Base-by-base conservation (phyloP, 1,284 basidiomycete genomes). In the Meripilus lineatus region DNA sequence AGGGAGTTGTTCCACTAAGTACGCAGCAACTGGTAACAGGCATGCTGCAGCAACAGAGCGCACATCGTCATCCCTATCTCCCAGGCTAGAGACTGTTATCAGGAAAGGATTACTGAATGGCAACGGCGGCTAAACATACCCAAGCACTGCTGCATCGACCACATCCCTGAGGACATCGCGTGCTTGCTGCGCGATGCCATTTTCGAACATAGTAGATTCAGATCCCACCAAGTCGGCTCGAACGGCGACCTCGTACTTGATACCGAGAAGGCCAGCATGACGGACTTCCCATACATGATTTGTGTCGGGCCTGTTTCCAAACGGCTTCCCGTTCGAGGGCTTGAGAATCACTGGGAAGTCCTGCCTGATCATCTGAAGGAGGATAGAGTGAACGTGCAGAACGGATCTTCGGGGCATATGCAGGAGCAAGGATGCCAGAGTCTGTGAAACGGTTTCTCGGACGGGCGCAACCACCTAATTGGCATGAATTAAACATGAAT, bases 181-280 rank as follows among this genome's bases (percentile, higher is more conserved):
- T 14, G 78, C 80, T 22, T 56, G 59, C 23, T 61, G 56, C 14
- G 46, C 46, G 26, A 57, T 54, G 1, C 32, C 44, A 39, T 55
- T 45, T 0, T 41, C 45, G 3, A 38, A 34, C 14, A 53, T 50
- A 5, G 50, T 35, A 1, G 50, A 51, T 8, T 50, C 53, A 7
- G 57, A 52, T 41, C 81, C 77, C 49, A 98, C 82, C 24, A 96
- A 66, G 60, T 96, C 93, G 42, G 74, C 79, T 54, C 93, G 73
- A 20, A 98, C 93, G 10, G 94, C 93, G 23, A 99, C 93, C 63
- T 98, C 91, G 63, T 99, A 99, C 68, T 96, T 97, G 64, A 99
- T 82, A 1, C 96, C 96, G 3, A 99, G 76, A 43, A 99, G 67
- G 24, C 96, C 96, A 2, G 96, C 95, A 68, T 99, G 96, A 39